Conservation (phyloP, 768 basidiomycete genomes). For the Chalciporus piperatus region DNA sequence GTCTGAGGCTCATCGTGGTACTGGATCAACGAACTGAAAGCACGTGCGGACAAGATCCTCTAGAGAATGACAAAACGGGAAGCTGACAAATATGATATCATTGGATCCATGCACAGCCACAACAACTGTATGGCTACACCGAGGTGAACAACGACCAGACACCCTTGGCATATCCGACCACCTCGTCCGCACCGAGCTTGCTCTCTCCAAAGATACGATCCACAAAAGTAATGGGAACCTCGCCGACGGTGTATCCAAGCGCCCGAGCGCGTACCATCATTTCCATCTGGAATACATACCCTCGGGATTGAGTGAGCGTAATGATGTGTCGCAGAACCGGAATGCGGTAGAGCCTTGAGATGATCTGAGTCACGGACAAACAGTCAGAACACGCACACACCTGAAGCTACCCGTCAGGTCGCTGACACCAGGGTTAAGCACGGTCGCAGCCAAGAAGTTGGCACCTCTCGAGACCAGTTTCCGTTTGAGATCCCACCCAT, state of each 20-base stretch:
- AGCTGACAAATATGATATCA: constrained; percentile 26
- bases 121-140: constrained; percentile 47
- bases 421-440: constrained; percentile 81
- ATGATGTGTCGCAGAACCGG: constrained; percentile 81
- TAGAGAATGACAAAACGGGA: not conserved
- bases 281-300: constrained; percentile 98
- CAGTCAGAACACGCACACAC: constrained; percentile 38
- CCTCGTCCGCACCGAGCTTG: constrained; percentile 84
- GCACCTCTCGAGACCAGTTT: constrained; percentile 87
- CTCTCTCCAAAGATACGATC: constrained; percentile 93
- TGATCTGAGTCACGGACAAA: not conserved
- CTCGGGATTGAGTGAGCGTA: constrained; percentile 77
- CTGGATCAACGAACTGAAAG: constrained; percentile 2
- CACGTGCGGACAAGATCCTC: not conserved
- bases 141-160: constrained; percentile 77
- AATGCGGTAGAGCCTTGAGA: constrained; percentile 66
- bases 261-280: constrained; percentile 92
- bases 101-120: constrained; percentile 1
- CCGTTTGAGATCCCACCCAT: constrained; percentile 90
- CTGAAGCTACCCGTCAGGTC: constrained; percentile 91
- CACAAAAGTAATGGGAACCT: constrained; percentile 93
- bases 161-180: constrained; percentile 84
- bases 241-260: constrained; percentile 81
- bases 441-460: constrained; percentile 86
- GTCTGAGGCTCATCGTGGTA: constrained; percentile 62